Percentiles rank a stretch among this genome's conserved stretches.
These are phyloP conservation scores for Toxicodendron radicans DNA, from an alignment of 345 rosid species.

Conservation along the genomic window DNA sequence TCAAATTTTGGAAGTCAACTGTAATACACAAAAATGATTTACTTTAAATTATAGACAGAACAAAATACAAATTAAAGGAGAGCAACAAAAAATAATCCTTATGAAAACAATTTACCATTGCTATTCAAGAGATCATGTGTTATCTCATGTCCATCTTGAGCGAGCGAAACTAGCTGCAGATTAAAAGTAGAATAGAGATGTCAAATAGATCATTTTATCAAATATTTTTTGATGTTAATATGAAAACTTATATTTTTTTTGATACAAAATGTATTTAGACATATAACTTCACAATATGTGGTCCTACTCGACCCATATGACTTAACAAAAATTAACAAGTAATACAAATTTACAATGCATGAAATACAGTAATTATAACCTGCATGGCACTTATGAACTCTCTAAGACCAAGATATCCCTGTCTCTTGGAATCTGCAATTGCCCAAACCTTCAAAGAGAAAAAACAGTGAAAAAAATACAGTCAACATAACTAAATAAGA, in stretches of 20 bases:
- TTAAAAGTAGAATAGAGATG: slow-evolving; percentile 3
- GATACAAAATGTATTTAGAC: too few relatives aligned
- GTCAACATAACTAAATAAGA: slow-evolving; percentile 9
- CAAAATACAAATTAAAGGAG: not conserved
- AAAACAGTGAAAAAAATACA: slow-evolving; percentile 4
- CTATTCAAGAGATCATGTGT: slow-evolving; percentile 49
- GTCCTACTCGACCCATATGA: not conserved
- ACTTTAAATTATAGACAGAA: not conserved
- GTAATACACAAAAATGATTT: slow-evolving; percentile 20
- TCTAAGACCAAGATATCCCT: slow-evolving; percentile 74
- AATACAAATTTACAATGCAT: not conserved
- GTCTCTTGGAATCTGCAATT: slow-evolving; percentile 83
- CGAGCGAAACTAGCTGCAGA: slow-evolving; percentile 72
- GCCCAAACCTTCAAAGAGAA: slow-evolving; percentile 73
- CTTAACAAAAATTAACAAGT: slow-evolving; percentile 8
- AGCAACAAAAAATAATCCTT: not conserved
- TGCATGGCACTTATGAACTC: slow-evolving; percentile 79
- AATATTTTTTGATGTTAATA: too few relatives aligned
- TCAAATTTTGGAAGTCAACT: slow-evolving; percentile 64
- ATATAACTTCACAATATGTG: too few relatives aligned
- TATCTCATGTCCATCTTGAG: slow-evolving; percentile 67
- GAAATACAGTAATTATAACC: slow-evolving; percentile 30
- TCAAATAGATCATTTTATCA: too few relatives aligned
- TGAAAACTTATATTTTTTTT: too few relatives aligned
- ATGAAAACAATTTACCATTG: slow-evolving; percentile 34